Base-by-base conservation (phyloP, 495 filamentous ascomycete genomes). In the Halenospora varia region DNA sequence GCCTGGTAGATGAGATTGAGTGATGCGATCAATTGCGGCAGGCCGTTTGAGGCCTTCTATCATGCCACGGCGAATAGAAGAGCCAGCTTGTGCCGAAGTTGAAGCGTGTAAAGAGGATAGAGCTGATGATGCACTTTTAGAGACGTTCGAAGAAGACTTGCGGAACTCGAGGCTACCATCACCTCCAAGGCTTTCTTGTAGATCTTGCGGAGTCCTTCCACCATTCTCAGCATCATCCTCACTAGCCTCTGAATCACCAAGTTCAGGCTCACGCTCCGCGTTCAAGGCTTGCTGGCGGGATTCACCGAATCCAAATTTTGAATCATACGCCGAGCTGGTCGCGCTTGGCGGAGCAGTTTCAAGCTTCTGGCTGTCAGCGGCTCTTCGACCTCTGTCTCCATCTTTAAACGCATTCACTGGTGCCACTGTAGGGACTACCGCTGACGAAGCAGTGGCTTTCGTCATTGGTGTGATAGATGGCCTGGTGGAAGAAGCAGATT, bases 371-470 rank as follows among this genome's bases (percentile, higher is more conserved):
- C 67, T 66, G 23, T 64, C 68, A 25, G 66, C 44, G 63, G 51
- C 40, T 60, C 63, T 53, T 11, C 56, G 48, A 10, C 1, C 50
- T 10, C 19, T 58, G 22, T 64, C 61, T n/a, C 61, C 61, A 29
- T 83, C 80, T 65, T 75, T 80, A 42, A 82, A 69, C 18, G 77
- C 82, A 61, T 72, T 84, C 15, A 84, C 65, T 23, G 85, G 78
- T 10, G 78, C 82, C 39, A 86, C 66, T 1, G 70, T 74, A 10
- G 66, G 62, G 25, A 64, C 65, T 2, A 65, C 67, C 2, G 68
- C 65, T 2, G 75, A 70, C 2, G 73, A 67, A 26, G 68, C 50
- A 22, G 67, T 66, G 2, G 72, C 70, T 11, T 71, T 71, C 10
- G 65, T 64, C 44, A 70, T 62, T 10, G 72, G 71, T 2, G 44